These are phyloP conservation scores for Phytophthora agathidicida DNA, from an alignment of 352 stramenopile species.

Conservation along the genomic window DNA sequence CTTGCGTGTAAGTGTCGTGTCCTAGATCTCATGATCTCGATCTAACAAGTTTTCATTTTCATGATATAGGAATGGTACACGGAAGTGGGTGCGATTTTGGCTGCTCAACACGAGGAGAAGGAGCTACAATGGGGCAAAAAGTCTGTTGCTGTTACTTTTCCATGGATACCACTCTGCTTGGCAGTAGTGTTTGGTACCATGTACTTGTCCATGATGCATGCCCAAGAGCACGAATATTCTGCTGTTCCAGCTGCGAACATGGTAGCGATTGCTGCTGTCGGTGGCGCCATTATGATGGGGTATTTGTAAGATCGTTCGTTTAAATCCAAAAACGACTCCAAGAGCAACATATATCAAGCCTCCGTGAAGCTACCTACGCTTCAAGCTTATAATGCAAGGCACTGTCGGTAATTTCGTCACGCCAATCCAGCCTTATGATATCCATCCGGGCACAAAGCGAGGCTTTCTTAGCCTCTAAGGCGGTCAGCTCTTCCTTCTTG, in stretches of 20 bases:
- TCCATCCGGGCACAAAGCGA: conserved; percentile 14
- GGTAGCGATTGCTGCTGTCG: conserved; percentile 42
- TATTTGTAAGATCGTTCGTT: conserved; percentile 29
- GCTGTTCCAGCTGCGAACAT: conserved; percentile 64
- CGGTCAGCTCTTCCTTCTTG: conserved; percentile 3
- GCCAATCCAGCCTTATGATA: conserved; percentile 20
- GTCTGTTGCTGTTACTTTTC: conserved; percentile 37
- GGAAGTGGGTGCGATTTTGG: conserved; percentile 27
- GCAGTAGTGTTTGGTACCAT: conserved; percentile 57
- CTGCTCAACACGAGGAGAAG: conserved; percentile 33
- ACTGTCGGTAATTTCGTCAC: conserved; percentile 4
- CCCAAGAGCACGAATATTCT: conserved; percentile 49
- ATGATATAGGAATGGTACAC: conserved; percentile 49
- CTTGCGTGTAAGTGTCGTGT: conserved; percentile 31
- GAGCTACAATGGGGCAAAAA: conserved; percentile 35
- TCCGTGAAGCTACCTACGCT: not conserved
- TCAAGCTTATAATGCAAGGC: not conserved
- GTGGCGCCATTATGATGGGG: conserved; percentile 42
- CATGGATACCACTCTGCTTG: conserved; percentile 60
- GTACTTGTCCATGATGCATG: conserved; percentile 60
- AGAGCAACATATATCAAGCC: too few species aligned
- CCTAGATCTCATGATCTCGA: too few species aligned
- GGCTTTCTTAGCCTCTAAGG: not conserved
- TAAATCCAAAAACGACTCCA: too few species aligned
- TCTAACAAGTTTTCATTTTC: conserved; percentile 9